Evolutionary conservation across 1,284 basidiomycete genomes (phyloP).

Genomic region (Sporisorium reilianum): DNA sequence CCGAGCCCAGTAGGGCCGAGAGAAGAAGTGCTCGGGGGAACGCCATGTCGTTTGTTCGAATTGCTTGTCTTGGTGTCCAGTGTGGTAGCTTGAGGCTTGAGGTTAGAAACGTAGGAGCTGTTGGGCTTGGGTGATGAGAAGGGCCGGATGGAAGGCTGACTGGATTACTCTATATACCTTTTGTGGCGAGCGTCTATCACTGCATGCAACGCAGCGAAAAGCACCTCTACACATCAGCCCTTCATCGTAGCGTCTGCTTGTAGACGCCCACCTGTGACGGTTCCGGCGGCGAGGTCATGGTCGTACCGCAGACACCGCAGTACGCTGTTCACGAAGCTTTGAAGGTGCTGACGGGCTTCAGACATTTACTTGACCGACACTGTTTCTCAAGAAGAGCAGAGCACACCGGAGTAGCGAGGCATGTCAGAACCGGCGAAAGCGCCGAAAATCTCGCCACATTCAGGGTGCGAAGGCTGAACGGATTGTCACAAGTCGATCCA

Average conservation of each 20-base stretch:
- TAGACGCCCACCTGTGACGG: no score
- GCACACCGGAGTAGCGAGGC: neutral
- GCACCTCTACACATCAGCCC: no score
- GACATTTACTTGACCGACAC: neutral
- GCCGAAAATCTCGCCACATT: neutral
- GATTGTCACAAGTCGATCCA: neutral
- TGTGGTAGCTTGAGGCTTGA: no score
- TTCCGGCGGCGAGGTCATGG: no score
- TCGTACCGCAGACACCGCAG: no score
- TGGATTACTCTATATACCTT: neutral
- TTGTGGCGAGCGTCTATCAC: neutral
- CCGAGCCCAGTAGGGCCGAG: conserved; percentile 13
- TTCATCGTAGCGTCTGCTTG: neutral
- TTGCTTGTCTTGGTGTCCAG: neutral
- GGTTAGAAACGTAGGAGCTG: neutral
- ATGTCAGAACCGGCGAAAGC: neutral
- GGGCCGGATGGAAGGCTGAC: neutral
- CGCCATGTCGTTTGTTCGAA: conserved; percentile 16
- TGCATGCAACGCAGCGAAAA: neutral
- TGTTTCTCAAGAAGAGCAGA: neutral
- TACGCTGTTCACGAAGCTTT: neutral
- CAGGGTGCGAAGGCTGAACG: neutral
- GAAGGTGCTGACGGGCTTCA: neutral
- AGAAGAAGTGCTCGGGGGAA: conserved; percentile 15
- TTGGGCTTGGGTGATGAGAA: neutral